These are phyloP conservation scores for Solidago caesia DNA, from an alignment of 129 eudicot genomes.

Conservation along the genomic window DNA sequence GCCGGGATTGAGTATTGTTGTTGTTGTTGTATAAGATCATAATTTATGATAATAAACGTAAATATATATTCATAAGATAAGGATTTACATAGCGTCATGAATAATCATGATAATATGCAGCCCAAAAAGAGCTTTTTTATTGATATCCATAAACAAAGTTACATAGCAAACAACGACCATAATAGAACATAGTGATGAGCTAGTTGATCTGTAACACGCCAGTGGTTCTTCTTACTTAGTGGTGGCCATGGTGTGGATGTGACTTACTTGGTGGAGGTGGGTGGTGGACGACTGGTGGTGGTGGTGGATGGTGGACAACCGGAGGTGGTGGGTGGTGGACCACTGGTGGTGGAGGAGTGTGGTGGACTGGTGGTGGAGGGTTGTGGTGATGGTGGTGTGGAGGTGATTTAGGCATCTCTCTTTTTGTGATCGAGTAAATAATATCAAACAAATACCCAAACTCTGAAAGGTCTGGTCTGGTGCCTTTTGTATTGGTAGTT, in stretches of 20 bases:
- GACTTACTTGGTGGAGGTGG: constrained; percentile 16
- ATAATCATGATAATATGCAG: background rate
- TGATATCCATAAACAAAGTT: background rate
- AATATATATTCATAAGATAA: background rate
- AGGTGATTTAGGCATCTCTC: constrained; percentile 14
- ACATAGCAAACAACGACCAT: background rate
- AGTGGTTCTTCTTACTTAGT: background rate
- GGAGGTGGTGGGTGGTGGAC: constrained; percentile 9
- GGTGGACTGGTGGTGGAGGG: constrained; percentile 10
- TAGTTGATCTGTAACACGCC: constrained; percentile 10
- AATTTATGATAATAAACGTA: background rate
- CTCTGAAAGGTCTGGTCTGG: too few relatives aligned
- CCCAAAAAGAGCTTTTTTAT: background rate
- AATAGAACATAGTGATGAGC: background rate
- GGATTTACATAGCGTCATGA: background rate
- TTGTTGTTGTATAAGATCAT: too few relatives aligned
- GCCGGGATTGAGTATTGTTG: too few relatives aligned
- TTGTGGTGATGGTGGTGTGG: constrained; percentile 11
- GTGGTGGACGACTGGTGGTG: background rate
- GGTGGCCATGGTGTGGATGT: constrained; percentile 17
- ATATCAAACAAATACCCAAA: too few relatives aligned
- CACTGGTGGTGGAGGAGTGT: background rate
- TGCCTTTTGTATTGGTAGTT: too few relatives aligned
- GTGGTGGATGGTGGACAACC: constrained; percentile 7
- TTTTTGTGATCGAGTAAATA: background rate